A percentile compares a stretch with the other conserved stretches of the same genome.
Conservation (phyloP, 2,329 filamentous ascomycete species). For the Fusarium mundagurra region DNA sequence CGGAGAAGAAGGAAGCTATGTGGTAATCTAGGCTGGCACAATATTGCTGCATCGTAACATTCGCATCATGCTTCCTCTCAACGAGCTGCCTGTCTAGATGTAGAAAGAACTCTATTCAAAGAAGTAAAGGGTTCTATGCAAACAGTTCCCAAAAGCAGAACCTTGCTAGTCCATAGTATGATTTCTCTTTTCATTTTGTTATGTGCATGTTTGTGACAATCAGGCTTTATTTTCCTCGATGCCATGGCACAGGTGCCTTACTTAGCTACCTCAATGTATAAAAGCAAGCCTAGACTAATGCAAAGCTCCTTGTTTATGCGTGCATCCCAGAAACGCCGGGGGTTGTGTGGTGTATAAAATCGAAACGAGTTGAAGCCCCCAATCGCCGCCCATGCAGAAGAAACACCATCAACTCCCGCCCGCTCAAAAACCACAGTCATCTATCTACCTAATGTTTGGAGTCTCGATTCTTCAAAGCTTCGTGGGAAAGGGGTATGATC, state of each 20-base stretch:
- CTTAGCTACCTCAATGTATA: constrained; percentile 10
- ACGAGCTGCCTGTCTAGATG: constrained; percentile 4
- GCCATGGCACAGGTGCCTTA: background rate
- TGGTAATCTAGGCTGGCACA: background rate
- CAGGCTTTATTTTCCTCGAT: background rate
- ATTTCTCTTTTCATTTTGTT: constrained; percentile 17
- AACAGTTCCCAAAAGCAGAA: background rate
- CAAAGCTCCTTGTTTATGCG: constrained; percentile 17
- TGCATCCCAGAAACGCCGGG: constrained; percentile 18
- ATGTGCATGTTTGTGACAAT: constrained; percentile 18
- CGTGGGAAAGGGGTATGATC: constrained; percentile 17
- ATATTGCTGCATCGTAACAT: constrained; percentile 13
- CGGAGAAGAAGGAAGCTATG: constrained; percentile 8
- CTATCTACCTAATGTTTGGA: constrained; percentile 7
- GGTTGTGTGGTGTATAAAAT: constrained; percentile 2
- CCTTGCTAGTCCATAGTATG: background rate
- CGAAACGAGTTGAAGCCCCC: constrained; percentile 12
- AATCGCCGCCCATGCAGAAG: constrained; percentile 34
- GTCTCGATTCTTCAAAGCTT: constrained; percentile 16
- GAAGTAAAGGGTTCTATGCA: constrained; percentile 10
- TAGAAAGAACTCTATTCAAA: constrained; percentile 5
- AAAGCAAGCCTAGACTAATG: constrained; percentile 11
- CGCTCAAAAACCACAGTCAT: constrained; percentile 13
- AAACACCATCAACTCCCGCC: constrained; percentile 30
- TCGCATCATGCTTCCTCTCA: constrained; percentile 2